These are phyloP conservation scores for Alternaria infectoria DNA, from an alignment of 2,329 filamentous ascomycete genomes.

Conservation along the genomic window DNA sequence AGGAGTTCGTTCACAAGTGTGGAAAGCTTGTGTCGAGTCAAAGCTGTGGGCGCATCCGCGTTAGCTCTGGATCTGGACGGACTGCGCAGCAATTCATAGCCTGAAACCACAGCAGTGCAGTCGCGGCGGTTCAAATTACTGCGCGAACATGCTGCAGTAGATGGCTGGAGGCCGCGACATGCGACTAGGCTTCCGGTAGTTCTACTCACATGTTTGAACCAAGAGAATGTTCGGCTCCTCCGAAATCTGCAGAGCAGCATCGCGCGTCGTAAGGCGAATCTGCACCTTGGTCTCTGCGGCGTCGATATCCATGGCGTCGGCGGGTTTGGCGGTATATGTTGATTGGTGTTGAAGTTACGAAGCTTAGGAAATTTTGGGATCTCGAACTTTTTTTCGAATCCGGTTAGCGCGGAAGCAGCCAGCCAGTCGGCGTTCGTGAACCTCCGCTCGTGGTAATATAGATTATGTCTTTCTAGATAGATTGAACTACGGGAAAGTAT, in stretches of 20 bases:
- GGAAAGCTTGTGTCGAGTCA: slow-evolving; percentile 56
- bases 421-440: slow-evolving; percentile 30
- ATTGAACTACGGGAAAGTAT: too few relatives aligned
- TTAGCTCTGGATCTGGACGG: slow-evolving; percentile 12
- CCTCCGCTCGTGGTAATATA: slow-evolving; percentile 16
- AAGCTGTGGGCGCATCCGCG: slow-evolving; percentile 19
- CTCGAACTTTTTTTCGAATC: slow-evolving; percentile 33
- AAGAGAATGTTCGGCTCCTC: slow-evolving; percentile 41
- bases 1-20: slow-evolving; percentile 68
- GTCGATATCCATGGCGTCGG: slow-evolving; percentile 33
- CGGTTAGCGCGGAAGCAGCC: slow-evolving; percentile 33
- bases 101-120: neutral
- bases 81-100: neutral
- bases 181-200: neutral
- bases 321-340: neutral
- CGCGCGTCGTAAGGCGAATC: slow-evolving; percentile 45
- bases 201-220: slow-evolving; percentile 42
- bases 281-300: slow-evolving; percentile 41
- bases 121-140: neutral
- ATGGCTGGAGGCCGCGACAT: neutral
- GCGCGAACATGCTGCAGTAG: neutral
- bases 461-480: too few relatives aligned
- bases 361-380: slow-evolving; percentile 37
- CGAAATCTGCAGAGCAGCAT: slow-evolving; percentile 39
- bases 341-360: slow-evolving; percentile 11